These are phyloP conservation scores for Schwanniomyces yamadae DNA, from an alignment of 805 yeast species.

Conservation along the genomic window DNA sequence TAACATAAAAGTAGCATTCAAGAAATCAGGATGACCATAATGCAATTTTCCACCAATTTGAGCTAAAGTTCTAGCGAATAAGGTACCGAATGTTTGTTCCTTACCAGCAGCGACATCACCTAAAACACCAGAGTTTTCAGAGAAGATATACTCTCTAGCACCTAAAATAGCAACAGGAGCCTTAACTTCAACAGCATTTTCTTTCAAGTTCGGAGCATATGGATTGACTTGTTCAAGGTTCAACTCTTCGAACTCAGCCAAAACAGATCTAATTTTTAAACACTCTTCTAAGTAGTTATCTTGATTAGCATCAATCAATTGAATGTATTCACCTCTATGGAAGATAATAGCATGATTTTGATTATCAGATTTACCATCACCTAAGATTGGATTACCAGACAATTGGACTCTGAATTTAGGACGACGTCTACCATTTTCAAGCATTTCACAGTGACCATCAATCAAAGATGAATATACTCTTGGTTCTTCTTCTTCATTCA, in stretches of 20 bases:
- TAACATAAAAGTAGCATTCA: conserved; percentile 73
- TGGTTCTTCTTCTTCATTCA: conserved; percentile 41
- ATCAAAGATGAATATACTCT: conserved; percentile 62
- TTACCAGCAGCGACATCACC: conserved; percentile 90
- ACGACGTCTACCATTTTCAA: conserved; percentile 54
- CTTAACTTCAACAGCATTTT: conserved; percentile 42
- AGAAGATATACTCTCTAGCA: conserved; percentile 79
- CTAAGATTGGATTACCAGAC: conserved; percentile 79
- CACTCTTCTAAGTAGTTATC: conserved; percentile 83
- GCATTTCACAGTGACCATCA: conserved; percentile 66
- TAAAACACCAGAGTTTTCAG: conserved; percentile 76
- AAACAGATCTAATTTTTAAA: conserved; percentile 68
- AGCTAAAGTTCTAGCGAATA: conserved; percentile 79
- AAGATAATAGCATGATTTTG: conserved; percentile 76
- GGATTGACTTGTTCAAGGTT: conserved; percentile 69
- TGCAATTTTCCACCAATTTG: conserved; percentile 81
- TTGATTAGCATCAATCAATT: conserved; percentile 80
- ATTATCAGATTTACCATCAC: conserved; percentile 84
- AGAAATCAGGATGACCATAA: conserved; percentile 85
- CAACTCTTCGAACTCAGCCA: conserved; percentile 73
- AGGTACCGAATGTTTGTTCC: conserved; percentile 84
- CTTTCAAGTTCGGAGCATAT: conserved; percentile 70
- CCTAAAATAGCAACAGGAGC: conserved; percentile 81
- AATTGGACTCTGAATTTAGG: conserved; percentile 65
- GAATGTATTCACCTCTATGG: conserved; percentile 78